A percentile compares a stretch with the other conserved stretches of the same genome.
These are phyloP conservation scores for Diaporthe humulicola DNA, from an alignment of 2,329 filamentous ascomycete genomes.

Conservation along the genomic window DNA sequence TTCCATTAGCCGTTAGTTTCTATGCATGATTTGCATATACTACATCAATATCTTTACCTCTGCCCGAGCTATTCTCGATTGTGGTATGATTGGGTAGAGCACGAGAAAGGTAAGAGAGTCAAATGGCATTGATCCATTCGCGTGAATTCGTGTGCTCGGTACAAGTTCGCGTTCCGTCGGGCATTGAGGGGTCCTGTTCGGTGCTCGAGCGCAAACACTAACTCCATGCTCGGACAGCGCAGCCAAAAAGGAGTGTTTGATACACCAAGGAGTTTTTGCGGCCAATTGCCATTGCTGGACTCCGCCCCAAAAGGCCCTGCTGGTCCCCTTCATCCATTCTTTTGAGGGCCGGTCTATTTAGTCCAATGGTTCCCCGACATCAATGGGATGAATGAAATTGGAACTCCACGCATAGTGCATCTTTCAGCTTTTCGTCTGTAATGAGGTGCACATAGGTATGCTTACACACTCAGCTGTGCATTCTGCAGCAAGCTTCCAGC, in stretches of 20 bases:
- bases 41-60: neutral
- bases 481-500: neutral
- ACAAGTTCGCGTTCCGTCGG: neutral
- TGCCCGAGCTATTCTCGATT: neutral
- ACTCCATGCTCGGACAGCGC: conserved; percentile 4
- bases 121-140: neutral
- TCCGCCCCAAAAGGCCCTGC: neutral
- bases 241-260: neutral
- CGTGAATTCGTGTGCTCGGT: neutral
- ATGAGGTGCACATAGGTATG: neutral
- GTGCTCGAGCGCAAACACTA: neutral
- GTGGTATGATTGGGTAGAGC: neutral
- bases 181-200: too few species aligned
- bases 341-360: neutral
- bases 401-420: neutral
- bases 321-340: neutral
- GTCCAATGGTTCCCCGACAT: neutral
- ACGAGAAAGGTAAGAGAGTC: neutral
- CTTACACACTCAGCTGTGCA: neutral
- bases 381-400: neutral
- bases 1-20: neutral
- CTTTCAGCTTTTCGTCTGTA: neutral
- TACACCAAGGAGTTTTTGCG: neutral
- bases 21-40: neutral
- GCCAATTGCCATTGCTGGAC: neutral